Evolutionary conservation across 2,329 filamentous ascomycete genomes (phyloP), one percentile per base, ranked within the genome.

Genomic region (Tolypocladium paradoxum): DNA sequence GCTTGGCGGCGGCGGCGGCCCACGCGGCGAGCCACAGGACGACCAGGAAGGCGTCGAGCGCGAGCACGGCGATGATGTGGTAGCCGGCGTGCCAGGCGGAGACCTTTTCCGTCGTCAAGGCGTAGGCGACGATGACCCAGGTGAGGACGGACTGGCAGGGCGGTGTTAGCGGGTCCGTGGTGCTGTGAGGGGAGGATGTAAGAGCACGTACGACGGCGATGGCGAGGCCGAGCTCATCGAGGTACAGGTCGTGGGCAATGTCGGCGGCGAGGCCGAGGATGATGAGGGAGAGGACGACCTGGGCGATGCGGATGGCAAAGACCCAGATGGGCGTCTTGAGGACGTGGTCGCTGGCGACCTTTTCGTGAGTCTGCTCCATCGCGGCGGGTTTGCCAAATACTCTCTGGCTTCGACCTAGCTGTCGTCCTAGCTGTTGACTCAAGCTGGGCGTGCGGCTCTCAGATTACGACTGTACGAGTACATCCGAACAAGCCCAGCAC

Each of bases 21-120:
- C 65, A 72, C n/a, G 69, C 67, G 0, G 72, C 67, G 20, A 78
- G 70, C 76, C 76, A 78, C 51, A 78, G 66, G 53, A 78, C 58
- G 48, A 72, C 59, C 62, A 77, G 65, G 45, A 76, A 62, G 4
- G 60, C 66, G 47, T 77, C 74, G 24, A 77, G 65, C 16, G 63
- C 63, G 8, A 77, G 61, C 11, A 76, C 65, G 40, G 73, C 74
- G 57, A 71, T 67, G 53, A 75, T 66, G 56, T 76, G 70, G 58
- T 78, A 76, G 20, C 63, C 59, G 1, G 51, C 27, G 22, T 63
- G 69, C 38, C 71, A 64, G 5, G 60, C 54, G 7, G 63, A 11
- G 18, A 73, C 55, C 52, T 69, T 73, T 54, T 76, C 74, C 22
- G 73, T 64, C 3, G 73, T 56, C 56, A 76, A 49, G 22, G 63